Percentiles rank a stretch among this genome's conserved stretches.
Evolutionary conservation across 2,329 filamentous ascomycete genomes (phyloP).

Genomic region (Colletotrichum horii): DNA sequence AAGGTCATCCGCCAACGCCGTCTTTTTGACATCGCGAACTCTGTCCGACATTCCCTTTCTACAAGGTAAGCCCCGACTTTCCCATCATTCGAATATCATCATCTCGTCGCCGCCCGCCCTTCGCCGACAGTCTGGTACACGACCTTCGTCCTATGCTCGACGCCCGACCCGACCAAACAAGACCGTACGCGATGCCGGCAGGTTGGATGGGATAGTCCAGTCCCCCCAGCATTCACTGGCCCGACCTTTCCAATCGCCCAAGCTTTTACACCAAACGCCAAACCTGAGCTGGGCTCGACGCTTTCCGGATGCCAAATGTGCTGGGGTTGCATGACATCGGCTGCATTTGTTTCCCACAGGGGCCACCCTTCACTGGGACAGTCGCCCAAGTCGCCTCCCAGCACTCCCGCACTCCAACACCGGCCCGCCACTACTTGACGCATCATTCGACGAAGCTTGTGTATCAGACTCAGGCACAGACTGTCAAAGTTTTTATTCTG

Average conservation of each 20-base stretch:
- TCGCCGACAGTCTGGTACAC: not conserved
- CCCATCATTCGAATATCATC: not conserved
- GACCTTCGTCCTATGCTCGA: not conserved
- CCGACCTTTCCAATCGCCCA: not conserved
- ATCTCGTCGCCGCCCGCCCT: not conserved
- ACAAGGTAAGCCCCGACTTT: conserved; percentile 1
- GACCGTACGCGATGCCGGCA: not conserved
- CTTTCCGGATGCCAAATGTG: not conserved
- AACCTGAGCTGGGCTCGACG: not conserved
- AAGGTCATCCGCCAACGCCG: not conserved
- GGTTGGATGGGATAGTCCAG: not conserved
- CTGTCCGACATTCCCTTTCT: not conserved
- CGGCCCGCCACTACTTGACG: conserved; percentile 17
- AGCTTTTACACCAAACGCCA: not conserved
- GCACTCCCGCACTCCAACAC: not conserved
- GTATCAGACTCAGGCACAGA: conserved; percentile 24
- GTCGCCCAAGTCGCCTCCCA: not conserved
- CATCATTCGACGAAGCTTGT: conserved; percentile 20
- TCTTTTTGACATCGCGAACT: not conserved
- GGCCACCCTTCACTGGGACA: not conserved
- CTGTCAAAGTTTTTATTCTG: conserved; percentile 15
- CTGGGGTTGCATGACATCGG: not conserved
- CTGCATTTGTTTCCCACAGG: conserved; percentile 3
- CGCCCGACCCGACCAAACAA: not conserved
- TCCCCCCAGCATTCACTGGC: not conserved